Base-by-base conservation (phyloP, 169 alveolate genomes). In the Fabrea salina region DNA sequence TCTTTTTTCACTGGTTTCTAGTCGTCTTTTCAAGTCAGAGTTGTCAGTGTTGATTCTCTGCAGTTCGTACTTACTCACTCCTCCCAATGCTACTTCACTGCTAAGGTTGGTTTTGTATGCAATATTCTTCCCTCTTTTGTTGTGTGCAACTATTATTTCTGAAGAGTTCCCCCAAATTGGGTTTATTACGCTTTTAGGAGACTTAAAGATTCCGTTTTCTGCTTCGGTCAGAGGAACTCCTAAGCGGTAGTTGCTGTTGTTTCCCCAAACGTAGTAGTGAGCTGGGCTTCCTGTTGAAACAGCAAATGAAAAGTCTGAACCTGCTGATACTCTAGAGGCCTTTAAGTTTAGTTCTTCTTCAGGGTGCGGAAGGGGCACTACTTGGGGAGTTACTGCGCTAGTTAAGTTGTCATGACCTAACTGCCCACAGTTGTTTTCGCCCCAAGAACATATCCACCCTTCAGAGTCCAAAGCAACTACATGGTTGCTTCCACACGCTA, bases 401-500 rank as follows among this genome's bases (percentile, higher is more conserved):
- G 19, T 5, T n/a, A n/a, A n/a, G n/a, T n/a, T n/a, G n/a, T n/a
- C n/a, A n/a, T n/a, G n/a, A 1, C 75, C 75, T 39, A 64, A 56
- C 16, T 64, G 75, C 30, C 75, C 75, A 5, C 5, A n/a, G 16
- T 19, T 30, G 30, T 64, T 64, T 25, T 35, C 56, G 35, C 75
- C 75, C 57, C 75, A 64, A 0, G 37, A 5, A 13, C 5, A 64
- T 5, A 64, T 33, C 16, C 4, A 5, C 66, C 32, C 5, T 7
- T 64, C 75, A 35, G 22, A 19, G 6, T 19, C 27, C 16, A 64
- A 41, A n/a, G 75, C 75, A 16, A 64, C 0, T 1, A 64, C 75
- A 40, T 64, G 75, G 37, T n/a, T 64, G 4, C 25, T 41, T 40
- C 75, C 75, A 64, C 75, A 35, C 30, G 75, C 75, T 13, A 64